Evolutionary conservation across 441 rosid genomes (phyloP).

Genomic region (Iberis amara): DNA sequence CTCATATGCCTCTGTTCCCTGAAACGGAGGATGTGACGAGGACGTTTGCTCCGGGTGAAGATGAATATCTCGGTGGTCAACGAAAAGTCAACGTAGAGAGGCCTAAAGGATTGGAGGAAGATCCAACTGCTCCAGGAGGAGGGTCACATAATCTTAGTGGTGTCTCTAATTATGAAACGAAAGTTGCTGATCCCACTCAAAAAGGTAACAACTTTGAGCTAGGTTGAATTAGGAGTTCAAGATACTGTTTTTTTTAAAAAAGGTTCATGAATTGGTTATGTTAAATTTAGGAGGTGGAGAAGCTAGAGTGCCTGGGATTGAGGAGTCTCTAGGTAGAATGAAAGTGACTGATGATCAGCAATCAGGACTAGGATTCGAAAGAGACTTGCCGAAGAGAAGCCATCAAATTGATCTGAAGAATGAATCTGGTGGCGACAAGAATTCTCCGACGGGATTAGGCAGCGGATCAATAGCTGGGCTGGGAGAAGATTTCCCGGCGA

Average conservation of each 20-base stretch:
- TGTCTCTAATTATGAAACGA: conserved; percentile 43
- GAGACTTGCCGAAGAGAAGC: not conserved
- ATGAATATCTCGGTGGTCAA: conserved; percentile 27
- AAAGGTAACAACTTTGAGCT: conserved; percentile 30
- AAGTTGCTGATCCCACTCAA: conserved; percentile 41
- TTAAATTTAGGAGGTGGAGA: conserved; percentile 32
- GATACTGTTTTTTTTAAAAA: too few relatives aligned
- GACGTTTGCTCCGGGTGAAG: conserved; percentile 24
- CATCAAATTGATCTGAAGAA: conserved; percentile 6
- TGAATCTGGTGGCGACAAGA: not conserved
- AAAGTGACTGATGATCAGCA: conserved; percentile 27
- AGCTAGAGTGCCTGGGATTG: conserved; percentile 34
- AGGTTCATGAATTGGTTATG: not conserved
- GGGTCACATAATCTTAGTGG: not conserved
- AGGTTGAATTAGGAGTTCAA: not conserved
- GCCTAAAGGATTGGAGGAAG: conserved; percentile 42
- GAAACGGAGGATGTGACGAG: conserved; percentile 28
- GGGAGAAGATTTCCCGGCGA: not conserved
- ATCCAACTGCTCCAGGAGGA: conserved; percentile 11
- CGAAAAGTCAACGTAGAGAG: conserved; percentile 34
- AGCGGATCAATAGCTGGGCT: not conserved
- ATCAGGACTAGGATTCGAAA: not conserved
- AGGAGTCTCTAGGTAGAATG: conserved; percentile 41
- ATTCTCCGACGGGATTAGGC: not conserved
- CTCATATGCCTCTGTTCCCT: conserved; percentile 23